Evolutionary conservation across 805 yeast species (phyloP).

Genomic region (Lachancea thermotolerans): DNA sequence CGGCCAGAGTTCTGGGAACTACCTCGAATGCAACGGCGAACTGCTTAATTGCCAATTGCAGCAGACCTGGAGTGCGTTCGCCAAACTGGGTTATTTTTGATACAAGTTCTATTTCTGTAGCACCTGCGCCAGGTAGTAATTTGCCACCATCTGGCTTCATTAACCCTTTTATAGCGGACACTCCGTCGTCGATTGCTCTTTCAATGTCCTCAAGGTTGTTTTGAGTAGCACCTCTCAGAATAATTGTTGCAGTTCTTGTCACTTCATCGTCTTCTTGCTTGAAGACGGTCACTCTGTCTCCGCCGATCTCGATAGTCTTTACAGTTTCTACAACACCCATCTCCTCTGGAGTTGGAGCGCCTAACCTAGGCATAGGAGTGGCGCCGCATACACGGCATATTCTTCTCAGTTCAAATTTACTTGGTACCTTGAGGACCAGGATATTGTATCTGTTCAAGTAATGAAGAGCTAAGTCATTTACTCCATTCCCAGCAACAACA

Average conservation of each 20-base stretch:
- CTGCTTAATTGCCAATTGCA: constrained; percentile 89
- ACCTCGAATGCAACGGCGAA: constrained; percentile 94
- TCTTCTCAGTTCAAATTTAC: constrained; percentile 91
- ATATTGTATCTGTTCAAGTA: constrained; percentile 83
- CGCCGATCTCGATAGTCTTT: constrained; percentile 92
- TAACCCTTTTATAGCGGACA: constrained; percentile 82
- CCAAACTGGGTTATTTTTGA: constrained; percentile 76
- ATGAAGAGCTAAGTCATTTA: constrained; percentile 91
- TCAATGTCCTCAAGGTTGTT: constrained; percentile 90
- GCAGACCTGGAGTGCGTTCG: constrained; percentile 86
- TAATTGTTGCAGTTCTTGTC: constrained; percentile 86
- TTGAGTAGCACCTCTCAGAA: constrained; percentile 94
- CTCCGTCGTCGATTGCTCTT: constrained; percentile 97
- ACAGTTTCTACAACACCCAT: constrained; percentile 83
- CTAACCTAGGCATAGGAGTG: constrained; percentile 87
- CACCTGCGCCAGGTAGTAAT: constrained; percentile 93
- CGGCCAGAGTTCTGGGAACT: constrained; percentile 86
- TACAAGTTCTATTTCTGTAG: constrained; percentile 83
- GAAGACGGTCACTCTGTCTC: constrained; percentile 92
- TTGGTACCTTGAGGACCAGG: constrained; percentile 80
- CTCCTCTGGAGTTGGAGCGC: constrained; percentile 94
- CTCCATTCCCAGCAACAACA: constrained; percentile 87
- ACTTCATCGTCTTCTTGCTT: constrained; percentile 57
- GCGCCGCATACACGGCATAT: constrained; percentile 96
- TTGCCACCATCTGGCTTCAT: constrained; percentile 71